phyloP scores from a whole-genome alignment of 2,329 filamentous ascomycete genomes.

The Colletotrichum lupini region DNA sequence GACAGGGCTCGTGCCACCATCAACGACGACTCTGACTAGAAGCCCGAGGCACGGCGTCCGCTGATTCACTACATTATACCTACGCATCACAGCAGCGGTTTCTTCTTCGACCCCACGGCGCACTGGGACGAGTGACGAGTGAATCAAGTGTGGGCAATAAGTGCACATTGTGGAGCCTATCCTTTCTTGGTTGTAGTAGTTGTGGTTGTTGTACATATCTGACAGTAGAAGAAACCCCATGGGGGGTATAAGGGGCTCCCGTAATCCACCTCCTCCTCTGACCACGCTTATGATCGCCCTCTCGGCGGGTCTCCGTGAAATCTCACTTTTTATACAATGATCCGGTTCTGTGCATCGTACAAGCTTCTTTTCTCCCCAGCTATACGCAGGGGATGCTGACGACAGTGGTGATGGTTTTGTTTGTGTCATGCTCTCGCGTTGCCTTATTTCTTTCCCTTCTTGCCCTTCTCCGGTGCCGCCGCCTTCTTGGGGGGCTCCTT shows the following conservation, averaged over 20 bases:
- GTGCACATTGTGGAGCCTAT: conserved; percentile 22
- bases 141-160: conserved; percentile 14
- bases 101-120: conserved; percentile 15
- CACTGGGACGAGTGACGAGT: not conserved
- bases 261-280: conserved; percentile 26
- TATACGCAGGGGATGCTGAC: not conserved
- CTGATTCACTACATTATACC: conserved; percentile 14
- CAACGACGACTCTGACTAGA: conserved; percentile 69
- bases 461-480: conserved; percentile 45
- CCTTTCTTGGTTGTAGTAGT: conserved; percentile 10
- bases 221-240: conserved; percentile 33
- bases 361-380: not conserved
- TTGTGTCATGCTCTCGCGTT: conserved; percentile 39
- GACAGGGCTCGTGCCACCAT: conserved; percentile 69
- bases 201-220: conserved; percentile 39
- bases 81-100: conserved; percentile 15
- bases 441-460: conserved; percentile 60
- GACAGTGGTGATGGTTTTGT: not conserved
- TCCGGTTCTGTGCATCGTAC: conserved; percentile 25
- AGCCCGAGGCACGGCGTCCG: conserved; percentile 28
- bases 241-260: conserved; percentile 19
- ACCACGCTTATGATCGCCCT: not conserved
- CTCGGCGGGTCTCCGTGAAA: not conserved
- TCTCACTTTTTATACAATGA: not conserved
- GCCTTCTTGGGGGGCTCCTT: conserved; percentile 51